Evolutionary conservation across 495 filamentous ascomycete genomes (phyloP).

Genomic region (Talaromyces liani): DNA sequence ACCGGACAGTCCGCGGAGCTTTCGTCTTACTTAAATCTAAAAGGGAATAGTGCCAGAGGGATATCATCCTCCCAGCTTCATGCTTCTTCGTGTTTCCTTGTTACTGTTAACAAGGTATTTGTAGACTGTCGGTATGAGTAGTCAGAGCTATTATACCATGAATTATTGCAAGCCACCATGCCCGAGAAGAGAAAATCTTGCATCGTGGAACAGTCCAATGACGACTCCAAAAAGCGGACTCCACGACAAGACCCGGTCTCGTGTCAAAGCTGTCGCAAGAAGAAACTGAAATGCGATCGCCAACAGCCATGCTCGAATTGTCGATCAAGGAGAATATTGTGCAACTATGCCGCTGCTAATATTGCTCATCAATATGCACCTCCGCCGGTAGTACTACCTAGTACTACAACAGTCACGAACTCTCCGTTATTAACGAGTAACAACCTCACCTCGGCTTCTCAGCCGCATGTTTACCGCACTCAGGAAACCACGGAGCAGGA

Average conservation of each 20-base stretch:
- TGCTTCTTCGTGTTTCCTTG: not conserved
- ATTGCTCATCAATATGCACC: not conserved
- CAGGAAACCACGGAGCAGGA: not conserved
- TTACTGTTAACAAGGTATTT: not conserved
- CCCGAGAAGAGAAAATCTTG: not conserved
- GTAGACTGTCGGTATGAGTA: not conserved
- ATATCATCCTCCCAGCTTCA: not conserved
- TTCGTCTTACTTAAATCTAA: not conserved
- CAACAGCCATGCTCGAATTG: slow-evolving; percentile 40
- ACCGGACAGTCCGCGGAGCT: not conserved
- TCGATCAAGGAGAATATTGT: slow-evolving; percentile 24
- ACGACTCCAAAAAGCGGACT: slow-evolving; percentile 12
- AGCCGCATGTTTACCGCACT: not conserved
- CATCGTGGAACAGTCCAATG: not conserved
- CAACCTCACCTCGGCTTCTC: not conserved
- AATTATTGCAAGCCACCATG: not conserved
- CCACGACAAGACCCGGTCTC: slow-evolving; percentile 42
- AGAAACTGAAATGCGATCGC: slow-evolving; percentile 40
- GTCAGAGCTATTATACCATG: not conserved
- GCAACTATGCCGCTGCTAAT: slow-evolving; percentile 20
- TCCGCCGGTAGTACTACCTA: not conserved
- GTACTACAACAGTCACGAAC: too few relatives aligned
- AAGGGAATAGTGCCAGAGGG: not conserved
- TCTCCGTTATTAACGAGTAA: not conserved
- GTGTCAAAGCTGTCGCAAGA: slow-evolving; percentile 36